These are phyloP conservation scores for Henckelia pumila DNA, from an alignment of 257 asterid species.

Conservation along the genomic window DNA sequence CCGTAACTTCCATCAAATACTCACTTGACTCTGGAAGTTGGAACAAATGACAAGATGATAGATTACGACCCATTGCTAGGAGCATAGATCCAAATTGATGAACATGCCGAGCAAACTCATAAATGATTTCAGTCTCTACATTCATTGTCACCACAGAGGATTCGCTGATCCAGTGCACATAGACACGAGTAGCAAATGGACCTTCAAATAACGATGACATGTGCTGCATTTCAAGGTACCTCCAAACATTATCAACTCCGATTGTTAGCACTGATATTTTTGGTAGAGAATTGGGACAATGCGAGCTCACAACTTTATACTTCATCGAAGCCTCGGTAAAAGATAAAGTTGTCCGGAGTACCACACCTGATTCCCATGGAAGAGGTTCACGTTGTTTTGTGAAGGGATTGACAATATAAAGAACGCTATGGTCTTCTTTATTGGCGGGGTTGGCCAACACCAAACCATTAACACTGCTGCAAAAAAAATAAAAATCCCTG, in stretches of 20 bases:
- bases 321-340: neutral
- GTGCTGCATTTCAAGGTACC: neutral
- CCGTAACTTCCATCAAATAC: neutral
- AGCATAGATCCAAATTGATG: too few species aligned
- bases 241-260: neutral
- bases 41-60: neutral
- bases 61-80: neutral
- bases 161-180: neutral
- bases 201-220: rapidly evolving
- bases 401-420: neutral
- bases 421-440: neutral
- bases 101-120: neutral
- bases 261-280: neutral
- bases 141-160: neutral
- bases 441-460: neutral
- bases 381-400: neutral
- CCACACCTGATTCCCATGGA: neutral
- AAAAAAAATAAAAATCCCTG: too few species aligned
- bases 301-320: neutral
- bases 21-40: too few species aligned
- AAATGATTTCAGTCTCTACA: neutral
- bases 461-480: neutral
- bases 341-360: neutral
- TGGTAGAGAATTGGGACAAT: neutral
- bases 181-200: neutral